Evolutionary conservation across 108 stramenopile genomes (phyloP), one percentile per base, ranked within the genome.

Genomic region (Poteriospumella lacustris): DNA sequence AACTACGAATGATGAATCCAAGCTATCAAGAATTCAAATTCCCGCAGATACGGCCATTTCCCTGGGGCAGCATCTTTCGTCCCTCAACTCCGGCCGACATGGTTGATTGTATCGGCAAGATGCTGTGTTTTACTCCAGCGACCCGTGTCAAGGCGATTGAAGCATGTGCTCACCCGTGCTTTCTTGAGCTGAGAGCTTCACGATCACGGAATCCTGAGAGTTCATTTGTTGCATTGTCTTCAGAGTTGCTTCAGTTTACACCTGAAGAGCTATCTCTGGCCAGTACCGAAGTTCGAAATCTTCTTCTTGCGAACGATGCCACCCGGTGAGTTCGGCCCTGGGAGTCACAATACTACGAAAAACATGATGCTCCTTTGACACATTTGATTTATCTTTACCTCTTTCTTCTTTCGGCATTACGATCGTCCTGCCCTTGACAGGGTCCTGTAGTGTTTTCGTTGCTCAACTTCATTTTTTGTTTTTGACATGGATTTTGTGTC

Each of bases 11-110:
- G 72, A 97, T 99, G 96, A 99, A 99, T 64, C 91, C 92, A 26
- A 95, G 92, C 77, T 97, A 97, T 83, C 95, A 93, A 59, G 93
- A 97, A 80, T 96, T 96, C 87, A 96, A 96, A 83, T 99, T 99
- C 85, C 98, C 98, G 34, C 95, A 96, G 83, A 96, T 99, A 86
- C 91, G 94, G 85, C 94, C 94, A 29, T 93, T 94, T 79, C 93
- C 94, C 79, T 97, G 96, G 96, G 87, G 89, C 44, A 92, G 93
- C 80, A 89, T 98, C 2, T 97, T 97, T 77, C 87, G 94, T 38
- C 70, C 70, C 33, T 3, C 9, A 12, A 92, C 94, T 47, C 93
- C 94, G 36, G 88, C 94, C 62, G 90, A 93, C 62, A 95, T 94
- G 38, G 91, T 97, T 84, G 95, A 95, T 60, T 92, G 93, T 73